Evolutionary conservation across 768 basidiomycete species (phyloP).

Genomic region (Gelatoporia subvermispora): DNA sequence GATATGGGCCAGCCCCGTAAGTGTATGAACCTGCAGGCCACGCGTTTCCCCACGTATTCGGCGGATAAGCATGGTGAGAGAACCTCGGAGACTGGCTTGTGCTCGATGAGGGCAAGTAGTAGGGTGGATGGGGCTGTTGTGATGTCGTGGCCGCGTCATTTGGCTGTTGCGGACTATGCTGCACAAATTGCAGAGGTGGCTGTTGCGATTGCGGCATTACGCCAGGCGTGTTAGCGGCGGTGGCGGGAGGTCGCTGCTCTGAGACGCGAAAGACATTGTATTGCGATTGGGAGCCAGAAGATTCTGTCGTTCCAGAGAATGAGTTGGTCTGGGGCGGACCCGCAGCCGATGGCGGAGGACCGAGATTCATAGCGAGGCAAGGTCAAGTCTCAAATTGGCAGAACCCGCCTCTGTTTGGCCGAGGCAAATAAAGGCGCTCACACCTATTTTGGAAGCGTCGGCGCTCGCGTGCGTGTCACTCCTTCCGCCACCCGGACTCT

Average conservation of each 20-base stretch:
- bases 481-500: neutral
- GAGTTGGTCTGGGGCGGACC: constrained; percentile 28
- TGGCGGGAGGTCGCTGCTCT: neutral
- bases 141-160: neutral
- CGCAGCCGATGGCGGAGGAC: constrained; percentile 37
- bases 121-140: neutral
- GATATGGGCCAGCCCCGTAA: constrained; percentile 7
- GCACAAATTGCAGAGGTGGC: neutral
- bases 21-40: constrained; percentile 2
- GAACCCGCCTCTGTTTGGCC: constrained; percentile 3
- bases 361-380: constrained; percentile 31
- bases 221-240: neutral
- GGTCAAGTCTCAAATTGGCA: neutral
- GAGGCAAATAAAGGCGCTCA: constrained; percentile 1
- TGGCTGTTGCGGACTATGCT: neutral
- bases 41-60: constrained; percentile 16
- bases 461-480: constrained; percentile 1
- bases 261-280: neutral
- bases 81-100: neutral
- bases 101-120: neutral
- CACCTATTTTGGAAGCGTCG: neutral
- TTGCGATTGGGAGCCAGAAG: no score
- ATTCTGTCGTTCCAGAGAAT: no score
- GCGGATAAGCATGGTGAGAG: constrained; percentile 19
- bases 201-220: neutral